Percentiles rank a stretch among this genome's conserved stretches.
Evolutionary conservation across 2,329 filamentous ascomycete genomes (phyloP).

Genomic region (Albifimbria verrucaria): DNA sequence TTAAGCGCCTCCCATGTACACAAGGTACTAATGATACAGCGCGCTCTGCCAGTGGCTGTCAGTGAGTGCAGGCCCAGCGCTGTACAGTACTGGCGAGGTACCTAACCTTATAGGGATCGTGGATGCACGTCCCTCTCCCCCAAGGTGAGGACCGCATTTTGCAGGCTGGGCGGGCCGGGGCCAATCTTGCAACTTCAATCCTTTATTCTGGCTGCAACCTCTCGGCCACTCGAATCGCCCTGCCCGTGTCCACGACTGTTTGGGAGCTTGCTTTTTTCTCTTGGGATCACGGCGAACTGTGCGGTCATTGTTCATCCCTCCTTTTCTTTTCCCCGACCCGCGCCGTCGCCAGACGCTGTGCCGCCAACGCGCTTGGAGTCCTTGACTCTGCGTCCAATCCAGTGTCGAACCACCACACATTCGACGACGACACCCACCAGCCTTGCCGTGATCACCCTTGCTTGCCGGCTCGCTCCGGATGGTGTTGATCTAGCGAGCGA

Average conservation of each 20-base stretch:
- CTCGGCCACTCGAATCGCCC: background rate
- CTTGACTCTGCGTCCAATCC: too few species aligned
- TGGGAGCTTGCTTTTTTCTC: background rate
- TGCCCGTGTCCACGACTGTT: background rate
- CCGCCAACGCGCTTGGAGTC: background rate
- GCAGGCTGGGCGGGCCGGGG: background rate
- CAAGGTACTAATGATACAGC: too few species aligned
- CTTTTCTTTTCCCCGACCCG: too few species aligned
- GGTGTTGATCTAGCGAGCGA: conserved; percentile 9
- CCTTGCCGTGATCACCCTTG: too few species aligned
- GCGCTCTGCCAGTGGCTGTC: too few species aligned
- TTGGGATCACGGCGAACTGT: background rate
- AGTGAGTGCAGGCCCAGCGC: too few species aligned
- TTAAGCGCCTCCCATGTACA: too few species aligned
- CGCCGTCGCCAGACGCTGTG: too few species aligned
- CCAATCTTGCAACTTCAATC: background rate
- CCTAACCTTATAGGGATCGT: background rate
- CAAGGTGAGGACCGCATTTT: background rate
- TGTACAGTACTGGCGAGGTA: background rate
- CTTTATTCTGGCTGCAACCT: background rate
- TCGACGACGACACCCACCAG: too few species aligned
- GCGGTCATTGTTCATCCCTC: background rate
- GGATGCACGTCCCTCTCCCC: background rate
- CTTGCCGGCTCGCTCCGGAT: conserved; percentile 10
- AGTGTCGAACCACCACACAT: too few species aligned